These are phyloP conservation scores for Paramecium tetraurelia DNA, from an alignment of 73 alveolate species.

Conservation along the genomic window DNA sequence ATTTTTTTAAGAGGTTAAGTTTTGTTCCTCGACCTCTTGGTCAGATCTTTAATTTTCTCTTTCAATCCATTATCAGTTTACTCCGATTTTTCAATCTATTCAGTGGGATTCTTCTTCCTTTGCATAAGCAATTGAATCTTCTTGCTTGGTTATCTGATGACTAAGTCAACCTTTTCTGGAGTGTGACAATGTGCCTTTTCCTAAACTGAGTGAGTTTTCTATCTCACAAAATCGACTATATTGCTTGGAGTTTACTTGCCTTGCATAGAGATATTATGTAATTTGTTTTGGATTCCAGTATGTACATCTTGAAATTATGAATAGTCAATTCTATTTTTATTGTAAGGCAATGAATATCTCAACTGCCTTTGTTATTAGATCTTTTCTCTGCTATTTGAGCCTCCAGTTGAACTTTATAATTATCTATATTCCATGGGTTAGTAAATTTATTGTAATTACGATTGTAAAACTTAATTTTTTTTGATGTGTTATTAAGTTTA, in stretches of 20 bases:
- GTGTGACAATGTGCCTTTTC: not conserved
- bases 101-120: not conserved
- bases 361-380: not conserved
- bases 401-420: constrained; percentile 42
- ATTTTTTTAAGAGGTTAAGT: not conserved
- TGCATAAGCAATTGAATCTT: not conserved
- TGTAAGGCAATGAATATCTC: not conserved
- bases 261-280: not conserved
- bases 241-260: not conserved
- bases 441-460: not conserved
- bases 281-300: not conserved
- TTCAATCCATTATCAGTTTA: not conserved
- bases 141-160: not conserved
- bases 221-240: not conserved
- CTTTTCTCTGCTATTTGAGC: not conserved
- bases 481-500: not conserved
- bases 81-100: not conserved
- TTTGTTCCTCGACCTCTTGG: not conserved
- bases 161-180: not conserved
- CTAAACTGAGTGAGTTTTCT: not conserved
- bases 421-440: not conserved
- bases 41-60: not conserved
- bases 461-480: not conserved
- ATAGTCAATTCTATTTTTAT: not conserved
- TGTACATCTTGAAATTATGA: not conserved